Evolutionary conservation across 208 protist genomes (phyloP).

Genomic region (Trypanosomatidae sp.): DNA sequence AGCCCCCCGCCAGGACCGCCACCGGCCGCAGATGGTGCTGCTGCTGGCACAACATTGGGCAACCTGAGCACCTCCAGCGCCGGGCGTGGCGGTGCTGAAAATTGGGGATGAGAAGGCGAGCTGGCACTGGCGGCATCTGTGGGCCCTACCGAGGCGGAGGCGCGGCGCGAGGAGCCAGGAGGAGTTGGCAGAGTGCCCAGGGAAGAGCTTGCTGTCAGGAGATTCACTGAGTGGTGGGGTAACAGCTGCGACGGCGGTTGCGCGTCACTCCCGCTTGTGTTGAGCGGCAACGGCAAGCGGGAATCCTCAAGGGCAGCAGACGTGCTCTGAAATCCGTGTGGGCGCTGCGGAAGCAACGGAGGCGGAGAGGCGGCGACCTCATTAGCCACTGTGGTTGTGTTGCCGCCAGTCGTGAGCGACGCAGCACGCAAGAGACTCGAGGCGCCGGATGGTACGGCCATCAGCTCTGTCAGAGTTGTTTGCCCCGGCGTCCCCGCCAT

Average conservation of each 20-base stretch:
- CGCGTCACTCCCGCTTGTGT: background rate
- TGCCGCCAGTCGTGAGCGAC: background rate
- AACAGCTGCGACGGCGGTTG: background rate
- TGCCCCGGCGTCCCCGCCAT: background rate
- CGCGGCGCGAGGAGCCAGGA: background rate
- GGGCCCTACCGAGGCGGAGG: background rate
- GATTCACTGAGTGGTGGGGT: background rate
- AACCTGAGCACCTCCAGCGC: background rate
- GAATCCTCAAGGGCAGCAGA: slow-evolving; percentile 9
- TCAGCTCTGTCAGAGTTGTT: background rate
- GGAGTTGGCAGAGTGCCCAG: background rate
- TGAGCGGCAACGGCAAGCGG: background rate
- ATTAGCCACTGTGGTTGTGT: background rate
- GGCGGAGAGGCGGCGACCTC: background rate
- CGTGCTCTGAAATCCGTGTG: slow-evolving; percentile 1
- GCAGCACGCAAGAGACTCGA: background rate
- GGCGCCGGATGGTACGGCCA: background rate
- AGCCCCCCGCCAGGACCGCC: background rate
- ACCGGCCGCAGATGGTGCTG: background rate
- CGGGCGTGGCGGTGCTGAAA: background rate
- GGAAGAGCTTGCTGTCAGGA: background rate
- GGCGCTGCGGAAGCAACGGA: background rate
- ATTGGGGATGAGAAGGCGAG: background rate
- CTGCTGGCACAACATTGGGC: background rate
- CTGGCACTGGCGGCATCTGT: background rate